phyloP scores from a whole-genome alignment of 2,329 filamentous ascomycete species.

The Lachnellula hyalina region DNA sequence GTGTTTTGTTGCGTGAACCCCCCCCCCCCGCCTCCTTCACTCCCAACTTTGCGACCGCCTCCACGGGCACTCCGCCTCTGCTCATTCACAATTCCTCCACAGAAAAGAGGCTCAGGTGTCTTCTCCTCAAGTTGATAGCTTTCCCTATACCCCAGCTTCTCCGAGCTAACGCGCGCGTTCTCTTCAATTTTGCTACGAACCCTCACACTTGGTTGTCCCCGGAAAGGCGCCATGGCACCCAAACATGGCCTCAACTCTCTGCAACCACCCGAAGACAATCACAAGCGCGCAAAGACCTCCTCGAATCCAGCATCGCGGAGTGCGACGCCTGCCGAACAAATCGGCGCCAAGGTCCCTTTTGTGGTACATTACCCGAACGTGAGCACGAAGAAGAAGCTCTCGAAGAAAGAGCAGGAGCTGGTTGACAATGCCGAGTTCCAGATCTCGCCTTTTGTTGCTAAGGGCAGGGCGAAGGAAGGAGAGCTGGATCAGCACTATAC shows the following conservation, averaged over 20 bases:
- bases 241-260: constrained; percentile 20
- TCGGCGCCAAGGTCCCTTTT: constrained; percentile 16
- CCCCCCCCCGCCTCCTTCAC: neutral
- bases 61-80: neutral
- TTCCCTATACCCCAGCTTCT: neutral
- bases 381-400: constrained; percentile 3
- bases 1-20: neutral
- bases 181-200: neutral
- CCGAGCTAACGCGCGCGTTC: neutral
- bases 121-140: neutral
- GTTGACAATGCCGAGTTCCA: constrained; percentile 16
- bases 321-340: constrained; percentile 16
- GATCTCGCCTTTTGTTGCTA: constrained; percentile 22
- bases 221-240: constrained; percentile 21
- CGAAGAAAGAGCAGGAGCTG: constrained; percentile 14
- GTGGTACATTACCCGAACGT: constrained; percentile 15
- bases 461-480: constrained; percentile 16
- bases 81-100: neutral
- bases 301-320: constrained; percentile 13
- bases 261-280: constrained; percentile 7
- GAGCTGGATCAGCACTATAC: constrained; percentile 27
- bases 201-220: neutral
- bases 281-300: constrained; percentile 21
- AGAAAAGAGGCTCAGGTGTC: neutral
- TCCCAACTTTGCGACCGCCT: neutral